Evolutionary conservation across 2,329 filamentous ascomycete species (phyloP), one percentile per base, ranked within the genome.

Genomic region (Tothia fuscella): DNA sequence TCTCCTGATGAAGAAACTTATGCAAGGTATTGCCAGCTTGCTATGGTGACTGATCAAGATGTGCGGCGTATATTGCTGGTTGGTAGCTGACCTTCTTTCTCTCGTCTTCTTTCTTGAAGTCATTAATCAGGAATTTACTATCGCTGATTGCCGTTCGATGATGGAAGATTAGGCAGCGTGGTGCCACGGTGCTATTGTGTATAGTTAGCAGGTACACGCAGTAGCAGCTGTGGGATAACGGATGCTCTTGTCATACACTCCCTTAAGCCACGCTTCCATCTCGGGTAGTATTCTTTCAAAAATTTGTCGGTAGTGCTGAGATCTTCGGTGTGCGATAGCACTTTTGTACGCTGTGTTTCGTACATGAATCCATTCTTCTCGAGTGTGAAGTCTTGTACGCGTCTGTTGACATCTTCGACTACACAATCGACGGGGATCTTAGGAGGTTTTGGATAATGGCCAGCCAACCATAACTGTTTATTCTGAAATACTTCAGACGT

Each of bases 361-460:
- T 37, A 29, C 14, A 43, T 22, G 41, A 45, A 45, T 2, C 43
- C 43, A 25, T 44, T 42, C 13, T 45, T 38, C 3, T 44, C 32
- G 13, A 45, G 32, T 2, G 43, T 43, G 21, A 45, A 45, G 6
- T 45, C 31, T 5, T 38, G n/a, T 25, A 44, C 43, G 21, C 43
- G 42, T 6, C 43, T 40, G 21, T 24, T 13, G 6, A 45, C 40
- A 20, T 45, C 43, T 17, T 45, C 40, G 21, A 45, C 19, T 31
- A 21, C 28, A 6, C 17, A 19, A 7, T 44, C 42, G 22, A 45
- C 26, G 19, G 26, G 12, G 6, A 25, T 28, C 24, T 45, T 43
- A 14, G 42, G 42, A 19, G 39, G 28, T n/a, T 22, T 43, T 13
- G 42, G 42, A 21, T 43, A 45, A 30, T 42, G 43, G 30, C 42